phyloP scores from a whole-genome alignment of 2,329 filamentous ascomycete species.

The Penicillium polonicum region DNA sequence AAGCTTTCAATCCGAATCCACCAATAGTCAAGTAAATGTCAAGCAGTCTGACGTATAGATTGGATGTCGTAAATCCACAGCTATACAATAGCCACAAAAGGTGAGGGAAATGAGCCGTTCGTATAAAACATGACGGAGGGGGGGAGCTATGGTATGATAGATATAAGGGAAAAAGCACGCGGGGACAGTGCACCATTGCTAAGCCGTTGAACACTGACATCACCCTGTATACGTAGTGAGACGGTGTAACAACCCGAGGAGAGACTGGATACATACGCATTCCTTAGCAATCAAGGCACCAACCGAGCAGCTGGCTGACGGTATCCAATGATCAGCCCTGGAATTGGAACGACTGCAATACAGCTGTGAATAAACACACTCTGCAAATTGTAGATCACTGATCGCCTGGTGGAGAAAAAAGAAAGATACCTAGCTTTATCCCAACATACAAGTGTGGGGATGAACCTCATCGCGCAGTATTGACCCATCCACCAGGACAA shows the following conservation, averaged over 20 bases:
- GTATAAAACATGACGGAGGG: neutral
- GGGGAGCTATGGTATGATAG: constrained; percentile 18
- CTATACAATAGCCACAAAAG: neutral
- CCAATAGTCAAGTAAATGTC: neutral
- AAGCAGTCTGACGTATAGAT: neutral
- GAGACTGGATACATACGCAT: constrained; percentile 1
- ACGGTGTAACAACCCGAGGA: constrained; percentile 7
- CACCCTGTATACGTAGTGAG: constrained; percentile 3
- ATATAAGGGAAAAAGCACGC: constrained; percentile 15
- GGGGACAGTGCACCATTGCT: constrained; percentile 5
- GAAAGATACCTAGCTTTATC: neutral
- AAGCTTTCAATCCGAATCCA: neutral
- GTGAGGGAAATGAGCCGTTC: neutral
- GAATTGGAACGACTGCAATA: neutral
- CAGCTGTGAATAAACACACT: neutral
- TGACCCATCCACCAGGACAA: neutral
- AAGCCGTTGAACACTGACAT: neutral
- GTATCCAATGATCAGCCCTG: neutral
- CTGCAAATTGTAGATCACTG: neutral
- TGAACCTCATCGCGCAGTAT: neutral
- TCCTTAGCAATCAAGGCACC: constrained; percentile 13
- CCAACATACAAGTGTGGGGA: neutral
- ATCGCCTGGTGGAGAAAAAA: neutral
- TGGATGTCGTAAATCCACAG: neutral
- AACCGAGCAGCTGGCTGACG: neutral